Percentiles rank a stretch among this genome's conserved stretches.
These are phyloP conservation scores for Globisporangium barbulae DNA, from an alignment of 352 stramenopile species.

Conservation along the genomic window DNA sequence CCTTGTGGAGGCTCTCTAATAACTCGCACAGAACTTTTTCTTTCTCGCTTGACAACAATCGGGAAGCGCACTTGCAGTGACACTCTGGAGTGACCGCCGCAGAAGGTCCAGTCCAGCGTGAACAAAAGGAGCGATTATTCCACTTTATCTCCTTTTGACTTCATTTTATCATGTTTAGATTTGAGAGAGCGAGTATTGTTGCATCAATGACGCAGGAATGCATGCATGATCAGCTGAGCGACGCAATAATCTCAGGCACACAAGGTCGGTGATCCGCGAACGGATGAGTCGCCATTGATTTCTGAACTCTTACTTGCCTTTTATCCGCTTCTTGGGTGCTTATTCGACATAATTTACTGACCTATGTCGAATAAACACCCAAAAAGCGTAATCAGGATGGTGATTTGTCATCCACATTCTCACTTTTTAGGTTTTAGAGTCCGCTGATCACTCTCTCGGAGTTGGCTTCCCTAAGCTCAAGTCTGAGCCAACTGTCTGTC, in stretches of 20 bases:
- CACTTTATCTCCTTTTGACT: neutral
- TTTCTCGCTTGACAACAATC: neutral
- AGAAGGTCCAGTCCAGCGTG: no score
- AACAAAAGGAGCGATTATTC: no score
- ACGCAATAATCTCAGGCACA: no score
- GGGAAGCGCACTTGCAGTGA: neutral
- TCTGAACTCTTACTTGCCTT: slow-evolving; percentile 3
- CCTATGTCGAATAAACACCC: no score
- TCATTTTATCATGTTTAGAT: neutral
- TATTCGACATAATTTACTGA: neutral
- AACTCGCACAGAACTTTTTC: neutral
- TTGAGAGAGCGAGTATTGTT: no score
- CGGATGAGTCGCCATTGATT: neutral
- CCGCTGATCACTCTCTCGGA: no score
- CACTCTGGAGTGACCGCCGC: neutral
- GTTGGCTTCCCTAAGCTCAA: no score
- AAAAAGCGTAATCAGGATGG: neutral
- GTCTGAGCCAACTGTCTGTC: no score
- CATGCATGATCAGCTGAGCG: no score
- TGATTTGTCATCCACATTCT: neutral
- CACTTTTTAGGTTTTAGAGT: no score
- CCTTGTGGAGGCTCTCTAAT: no score
- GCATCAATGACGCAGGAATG: no score
- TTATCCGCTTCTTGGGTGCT: neutral
- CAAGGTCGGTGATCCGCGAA: neutral